Percentiles rank a stretch among this genome's conserved stretches.
Conservation (phyloP, 257 asterid species). For the Solanum dulcamara region DNA sequence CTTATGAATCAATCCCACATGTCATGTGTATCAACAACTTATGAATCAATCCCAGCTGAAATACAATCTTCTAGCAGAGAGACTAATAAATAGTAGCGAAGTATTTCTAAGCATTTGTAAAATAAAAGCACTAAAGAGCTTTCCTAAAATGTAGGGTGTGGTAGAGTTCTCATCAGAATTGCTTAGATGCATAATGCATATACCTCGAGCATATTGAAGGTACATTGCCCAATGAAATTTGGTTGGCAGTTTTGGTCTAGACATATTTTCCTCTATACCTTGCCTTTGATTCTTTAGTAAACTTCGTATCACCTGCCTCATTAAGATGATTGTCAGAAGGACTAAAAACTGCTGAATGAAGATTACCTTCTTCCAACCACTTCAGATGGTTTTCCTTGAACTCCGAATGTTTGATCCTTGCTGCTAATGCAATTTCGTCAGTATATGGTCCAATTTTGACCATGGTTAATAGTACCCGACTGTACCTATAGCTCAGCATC, state of each 20-base stretch:
- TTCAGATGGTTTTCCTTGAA: conserved; percentile 79
- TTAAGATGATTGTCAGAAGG: conserved; percentile 36
- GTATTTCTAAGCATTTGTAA: neutral
- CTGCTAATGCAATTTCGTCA: conserved; percentile 58
- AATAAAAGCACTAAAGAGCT: neutral
- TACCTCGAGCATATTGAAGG: neutral
- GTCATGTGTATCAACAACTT: neutral
- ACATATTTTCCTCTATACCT: conserved; percentile 95
- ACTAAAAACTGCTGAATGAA: conserved; percentile 89
- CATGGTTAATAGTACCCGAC: conserved; percentile 71
- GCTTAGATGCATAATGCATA: neutral
- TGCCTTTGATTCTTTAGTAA: conserved; percentile 46
- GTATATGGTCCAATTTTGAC: conserved; percentile 54
- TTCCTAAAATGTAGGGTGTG: neutral
- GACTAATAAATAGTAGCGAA: neutral
- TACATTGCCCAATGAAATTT: neutral
- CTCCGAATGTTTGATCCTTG: conserved; percentile 54
- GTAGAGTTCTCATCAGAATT: neutral
- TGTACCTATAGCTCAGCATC: conserved; percentile 85
- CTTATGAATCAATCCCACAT: neutral
- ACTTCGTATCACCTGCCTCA: conserved; percentile 32
- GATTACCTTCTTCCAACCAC: conserved; percentile 92
- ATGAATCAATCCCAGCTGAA: neutral
- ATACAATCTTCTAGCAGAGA: neutral
- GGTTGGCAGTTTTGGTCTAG: conserved; percentile 17